Evolutionary conservation across 1,139 yeast genomes (phyloP).

Genomic region (Sporopachydermia cereana): DNA sequence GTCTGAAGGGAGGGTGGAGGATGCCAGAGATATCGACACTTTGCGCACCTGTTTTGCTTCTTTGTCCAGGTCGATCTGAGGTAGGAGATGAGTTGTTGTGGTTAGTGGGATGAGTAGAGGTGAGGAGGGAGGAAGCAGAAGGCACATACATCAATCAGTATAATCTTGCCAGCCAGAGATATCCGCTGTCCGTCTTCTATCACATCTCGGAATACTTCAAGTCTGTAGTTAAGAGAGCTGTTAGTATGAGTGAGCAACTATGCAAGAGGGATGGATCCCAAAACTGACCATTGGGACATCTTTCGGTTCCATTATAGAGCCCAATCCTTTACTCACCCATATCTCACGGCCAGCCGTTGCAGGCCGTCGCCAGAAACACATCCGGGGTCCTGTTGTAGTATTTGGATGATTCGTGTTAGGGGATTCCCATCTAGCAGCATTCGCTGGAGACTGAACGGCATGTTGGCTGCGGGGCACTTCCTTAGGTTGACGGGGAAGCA

Average conservation of each 20-base stretch:
- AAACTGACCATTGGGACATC: too few species aligned
- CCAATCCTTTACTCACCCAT: slow-evolving; percentile 4
- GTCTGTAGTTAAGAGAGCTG: too few species aligned
- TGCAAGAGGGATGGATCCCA: too few species aligned
- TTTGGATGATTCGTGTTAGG: neutral
- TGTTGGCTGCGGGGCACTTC: neutral
- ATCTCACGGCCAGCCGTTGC: neutral
- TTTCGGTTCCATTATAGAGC: too few species aligned
- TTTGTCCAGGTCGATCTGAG: slow-evolving; percentile 6
- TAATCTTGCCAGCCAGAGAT: slow-evolving; percentile 25
- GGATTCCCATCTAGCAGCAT: slow-evolving; percentile 3
- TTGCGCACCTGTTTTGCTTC: slow-evolving; percentile 15
- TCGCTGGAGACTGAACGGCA: slow-evolving; percentile 4
- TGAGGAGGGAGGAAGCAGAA: neutral
- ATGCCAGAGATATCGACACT: slow-evolving; percentile 20
- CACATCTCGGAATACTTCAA: slow-evolving; percentile 24
- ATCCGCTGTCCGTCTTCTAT: slow-evolving; percentile 18
- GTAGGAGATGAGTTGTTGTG: neutral
- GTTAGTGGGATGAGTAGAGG: neutral
- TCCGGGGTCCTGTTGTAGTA: slow-evolving; percentile 2
- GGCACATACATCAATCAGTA: slow-evolving; percentile 20
- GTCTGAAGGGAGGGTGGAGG: slow-evolving; percentile 16
- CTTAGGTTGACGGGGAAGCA: too few species aligned
- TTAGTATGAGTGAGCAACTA: too few species aligned
- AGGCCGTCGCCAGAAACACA: neutral